Conservation (phyloP, 129 eudicot genomes). For the Glebionis coronaria region DNA sequence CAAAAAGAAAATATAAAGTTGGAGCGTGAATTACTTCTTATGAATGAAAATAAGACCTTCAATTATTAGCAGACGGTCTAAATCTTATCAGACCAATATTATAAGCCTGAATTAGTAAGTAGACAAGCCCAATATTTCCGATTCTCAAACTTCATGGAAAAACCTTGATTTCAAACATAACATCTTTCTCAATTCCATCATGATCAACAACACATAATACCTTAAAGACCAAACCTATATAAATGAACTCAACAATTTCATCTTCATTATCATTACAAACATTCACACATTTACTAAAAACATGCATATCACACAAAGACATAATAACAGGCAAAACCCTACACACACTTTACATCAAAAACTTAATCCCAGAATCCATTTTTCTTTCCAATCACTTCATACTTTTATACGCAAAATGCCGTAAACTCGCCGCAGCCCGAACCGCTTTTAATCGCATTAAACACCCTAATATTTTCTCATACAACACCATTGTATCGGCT, state of each 20-base stretch:
- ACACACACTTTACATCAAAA: constrained; percentile 52
- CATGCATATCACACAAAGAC: constrained; percentile 52
- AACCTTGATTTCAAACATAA: too few species aligned
- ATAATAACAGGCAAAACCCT: constrained; percentile 46
- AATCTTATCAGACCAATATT: too few species aligned
- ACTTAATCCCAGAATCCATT: constrained; percentile 47
- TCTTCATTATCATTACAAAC: constrained; percentile 23
- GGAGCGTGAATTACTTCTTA: too few species aligned
- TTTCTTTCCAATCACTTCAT: constrained; percentile 77
- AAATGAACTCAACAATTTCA: constrained; percentile 47
- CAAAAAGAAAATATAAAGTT: too few species aligned
- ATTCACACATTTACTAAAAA: constrained; percentile 42
- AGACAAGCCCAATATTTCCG: too few species aligned
- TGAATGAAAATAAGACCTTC: too few species aligned
- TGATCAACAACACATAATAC: too few species aligned
- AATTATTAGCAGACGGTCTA: too few species aligned
- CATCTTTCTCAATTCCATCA: too few species aligned
- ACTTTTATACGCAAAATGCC: constrained; percentile 84
- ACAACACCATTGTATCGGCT: constrained; percentile 67
- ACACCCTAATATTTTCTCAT: constrained; percentile 68
- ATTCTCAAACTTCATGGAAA: too few species aligned
- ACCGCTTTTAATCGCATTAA: constrained; percentile 42
- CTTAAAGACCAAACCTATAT: neutral
- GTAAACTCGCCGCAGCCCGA: constrained; percentile 58
- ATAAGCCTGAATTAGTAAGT: too few species aligned